Percentiles rank a stretch among this genome's conserved stretches.
Evolutionary conservation across 139 green algal genomes (phyloP).

Genomic region (Pleodorina starrii): DNA sequence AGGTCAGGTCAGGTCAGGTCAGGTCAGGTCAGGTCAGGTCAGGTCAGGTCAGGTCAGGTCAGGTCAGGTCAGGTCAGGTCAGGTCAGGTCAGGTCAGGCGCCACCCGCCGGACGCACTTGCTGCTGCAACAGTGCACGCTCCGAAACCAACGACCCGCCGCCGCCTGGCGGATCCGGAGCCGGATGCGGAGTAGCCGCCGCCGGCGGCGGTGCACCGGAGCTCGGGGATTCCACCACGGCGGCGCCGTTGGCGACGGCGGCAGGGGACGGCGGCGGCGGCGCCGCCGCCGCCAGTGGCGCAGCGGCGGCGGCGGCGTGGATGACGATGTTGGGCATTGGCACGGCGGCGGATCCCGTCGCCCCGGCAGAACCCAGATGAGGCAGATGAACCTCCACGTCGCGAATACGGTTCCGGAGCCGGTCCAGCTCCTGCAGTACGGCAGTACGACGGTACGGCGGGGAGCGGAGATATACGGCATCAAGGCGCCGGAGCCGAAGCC

Average conservation of each 20-base stretch:
- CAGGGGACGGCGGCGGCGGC: background rate
- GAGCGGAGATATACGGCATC: too few relatives aligned
- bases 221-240: background rate
- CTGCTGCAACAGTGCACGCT: slow-evolving; percentile 13
- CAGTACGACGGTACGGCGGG: too few relatives aligned
- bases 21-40: too few relatives aligned
- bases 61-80: too few relatives aligned
- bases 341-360: background rate
- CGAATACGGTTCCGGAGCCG: slow-evolving; percentile 41
- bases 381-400: slow-evolving; percentile 47
- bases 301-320: slow-evolving; percentile 18
- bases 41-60: too few relatives aligned
- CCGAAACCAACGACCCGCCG: background rate
- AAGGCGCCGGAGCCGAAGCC: too few relatives aligned
- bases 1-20: too few relatives aligned
- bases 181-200: background rate
- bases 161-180: background rate
- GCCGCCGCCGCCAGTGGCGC: background rate
- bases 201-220: background rate
- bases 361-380: background rate
- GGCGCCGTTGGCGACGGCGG: too few relatives aligned
- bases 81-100: too few relatives aligned
- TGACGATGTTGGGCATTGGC: slow-evolving; percentile 51
- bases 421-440: slow-evolving; percentile 50
- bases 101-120: too few relatives aligned